A percentile compares a stretch with the other conserved stretches of the same genome.
These are phyloP conservation scores for Grigorovia transvaalensis DNA, from an alignment of 805 yeast genomes.

Conservation along the genomic window DNA sequence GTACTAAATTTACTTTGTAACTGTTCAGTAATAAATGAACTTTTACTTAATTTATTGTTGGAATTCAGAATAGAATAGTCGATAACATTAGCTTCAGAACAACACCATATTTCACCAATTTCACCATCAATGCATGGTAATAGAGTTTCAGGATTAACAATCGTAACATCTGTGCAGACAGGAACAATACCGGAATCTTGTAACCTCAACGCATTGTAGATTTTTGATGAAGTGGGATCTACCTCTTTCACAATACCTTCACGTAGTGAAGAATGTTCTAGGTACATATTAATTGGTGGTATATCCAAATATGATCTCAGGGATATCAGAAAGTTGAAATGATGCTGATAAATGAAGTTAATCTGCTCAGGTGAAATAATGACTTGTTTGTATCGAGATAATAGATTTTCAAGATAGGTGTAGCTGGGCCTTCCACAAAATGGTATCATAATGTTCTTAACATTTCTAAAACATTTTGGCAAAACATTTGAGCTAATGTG, in stretches of 20 bases:
- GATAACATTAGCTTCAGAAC: conserved; percentile 71
- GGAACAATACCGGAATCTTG: conserved; percentile 97
- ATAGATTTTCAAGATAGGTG: conserved; percentile 44
- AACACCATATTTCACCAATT: conserved; percentile 94
- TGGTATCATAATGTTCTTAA: conserved; percentile 78
- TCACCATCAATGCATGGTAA: conserved; percentile 78
- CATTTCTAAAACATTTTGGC: conserved; percentile 36
- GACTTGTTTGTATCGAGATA: conserved; percentile 52
- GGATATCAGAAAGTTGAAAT: conserved; percentile 72
- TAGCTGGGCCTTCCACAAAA: conserved; percentile 66
- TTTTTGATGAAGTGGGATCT: conserved; percentile 36
- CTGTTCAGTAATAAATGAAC: conserved; percentile 42
- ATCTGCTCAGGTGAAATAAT: conserved; percentile 59
- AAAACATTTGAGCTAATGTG: conserved; percentile 9
- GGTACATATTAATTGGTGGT: conserved; percentile 77
- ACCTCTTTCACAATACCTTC: conserved; percentile 79
- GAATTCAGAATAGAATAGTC: conserved; percentile 42
- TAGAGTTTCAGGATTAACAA: conserved; percentile 88
- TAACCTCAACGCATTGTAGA: conserved; percentile 46
- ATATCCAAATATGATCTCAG: conserved; percentile 73
- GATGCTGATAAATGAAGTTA: conserved; percentile 68
- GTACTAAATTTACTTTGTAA: conserved; percentile 48
- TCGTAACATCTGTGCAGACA: conserved; percentile 84
- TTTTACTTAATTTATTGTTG: conserved; percentile 35
- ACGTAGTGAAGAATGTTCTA: conserved; percentile 82